Evolutionary conservation across 305 asterid species (phyloP).

Genomic region (Solanum chacoense): DNA sequence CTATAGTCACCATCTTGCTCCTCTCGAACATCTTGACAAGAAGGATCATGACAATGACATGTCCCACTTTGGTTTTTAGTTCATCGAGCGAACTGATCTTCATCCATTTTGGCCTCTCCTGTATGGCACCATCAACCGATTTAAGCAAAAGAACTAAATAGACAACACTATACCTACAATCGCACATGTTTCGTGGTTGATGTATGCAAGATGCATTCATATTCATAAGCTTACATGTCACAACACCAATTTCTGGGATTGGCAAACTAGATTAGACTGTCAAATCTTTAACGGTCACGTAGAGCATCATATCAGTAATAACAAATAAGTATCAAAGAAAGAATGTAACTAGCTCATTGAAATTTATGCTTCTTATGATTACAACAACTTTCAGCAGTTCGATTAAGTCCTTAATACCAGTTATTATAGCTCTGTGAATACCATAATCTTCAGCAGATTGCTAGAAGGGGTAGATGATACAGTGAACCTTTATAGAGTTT

Average conservation of each 20-base stretch:
- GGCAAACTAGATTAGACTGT: not conserved
- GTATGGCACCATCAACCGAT: slow-evolving; percentile 3
- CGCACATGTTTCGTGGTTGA: not conserved
- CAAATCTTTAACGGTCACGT: not conserved
- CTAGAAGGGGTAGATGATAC: not conserved
- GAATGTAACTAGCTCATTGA: not conserved
- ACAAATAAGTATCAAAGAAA: not conserved
- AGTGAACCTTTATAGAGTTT: not conserved
- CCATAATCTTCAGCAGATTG: not conserved
- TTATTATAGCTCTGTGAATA: not conserved
- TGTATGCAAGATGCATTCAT: not conserved
- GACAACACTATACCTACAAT: not conserved
- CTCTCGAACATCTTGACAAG: slow-evolving; percentile 93
- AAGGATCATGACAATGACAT: slow-evolving; percentile 92
- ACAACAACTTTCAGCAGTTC: not conserved
- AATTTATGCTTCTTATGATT: not conserved
- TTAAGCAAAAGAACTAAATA: not conserved
- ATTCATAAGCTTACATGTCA: not conserved
- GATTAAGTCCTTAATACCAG: not conserved
- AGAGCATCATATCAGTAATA: not conserved
- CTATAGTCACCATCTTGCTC: slow-evolving; percentile 87
- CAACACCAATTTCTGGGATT: not conserved
- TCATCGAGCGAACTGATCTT: slow-evolving; percentile 82
- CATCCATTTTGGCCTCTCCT: slow-evolving; percentile 99
- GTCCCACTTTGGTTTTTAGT: slow-evolving; percentile 90